Percentiles rank a stretch among this genome's conserved stretches.
These are phyloP conservation scores for Colletotrichum cereale DNA, from an alignment of 2,329 filamentous ascomycete genomes.

Conservation along the genomic window DNA sequence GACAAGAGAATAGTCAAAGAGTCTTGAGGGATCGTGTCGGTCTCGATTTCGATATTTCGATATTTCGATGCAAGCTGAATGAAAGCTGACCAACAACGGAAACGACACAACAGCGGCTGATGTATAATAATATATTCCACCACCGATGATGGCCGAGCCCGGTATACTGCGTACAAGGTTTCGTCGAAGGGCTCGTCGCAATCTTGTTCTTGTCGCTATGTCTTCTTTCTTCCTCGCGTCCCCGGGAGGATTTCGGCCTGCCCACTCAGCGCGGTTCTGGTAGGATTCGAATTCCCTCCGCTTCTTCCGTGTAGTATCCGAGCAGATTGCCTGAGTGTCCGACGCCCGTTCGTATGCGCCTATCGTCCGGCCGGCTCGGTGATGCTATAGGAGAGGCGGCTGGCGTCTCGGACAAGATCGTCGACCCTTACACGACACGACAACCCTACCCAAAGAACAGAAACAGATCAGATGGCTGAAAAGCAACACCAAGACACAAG, in stretches of 20 bases:
- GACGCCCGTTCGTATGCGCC: conserved; percentile 12
- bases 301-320: conserved; percentile 13
- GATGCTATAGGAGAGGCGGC: not conserved
- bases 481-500: conserved; percentile 6
- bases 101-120: not conserved
- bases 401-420: conserved; percentile 12
- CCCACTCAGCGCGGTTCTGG: not conserved
- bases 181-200: not conserved
- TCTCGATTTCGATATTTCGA: not conserved
- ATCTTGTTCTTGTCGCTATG: not conserved
- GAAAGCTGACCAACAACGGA: not conserved
- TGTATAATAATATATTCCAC: not conserved
- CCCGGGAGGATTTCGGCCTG: not conserved
- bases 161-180: conserved; percentile 7
- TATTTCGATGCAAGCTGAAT: no score
- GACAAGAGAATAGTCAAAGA: not conserved
- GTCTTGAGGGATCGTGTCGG: not conserved
- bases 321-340: not conserved
- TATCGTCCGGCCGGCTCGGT: conserved; percentile 20
- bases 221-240: not conserved
- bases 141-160: not conserved
- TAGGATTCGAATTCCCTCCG: conserved; percentile 7
- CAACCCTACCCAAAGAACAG: not conserved
- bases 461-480: not conserved
- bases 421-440: conserved; percentile 8